Percentiles rank a stretch among this genome's conserved stretches.
Evolutionary conservation across 2,329 filamentous ascomycete genomes (phyloP).

Genomic region (Cordyceps pruinosa): DNA sequence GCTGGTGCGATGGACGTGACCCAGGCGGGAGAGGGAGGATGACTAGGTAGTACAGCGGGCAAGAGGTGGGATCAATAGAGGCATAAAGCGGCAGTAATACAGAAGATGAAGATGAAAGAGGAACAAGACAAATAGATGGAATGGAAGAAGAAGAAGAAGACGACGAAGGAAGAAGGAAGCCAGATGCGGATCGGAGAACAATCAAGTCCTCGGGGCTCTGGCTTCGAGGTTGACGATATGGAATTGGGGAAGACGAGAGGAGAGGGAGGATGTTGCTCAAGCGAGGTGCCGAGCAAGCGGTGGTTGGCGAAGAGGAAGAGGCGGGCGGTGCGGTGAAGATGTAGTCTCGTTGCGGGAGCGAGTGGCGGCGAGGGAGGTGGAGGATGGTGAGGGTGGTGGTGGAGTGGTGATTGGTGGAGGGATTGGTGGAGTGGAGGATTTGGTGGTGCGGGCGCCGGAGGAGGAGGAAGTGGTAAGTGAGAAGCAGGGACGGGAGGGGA

Average conservation of each 20-base stretch:
- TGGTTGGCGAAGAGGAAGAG: constrained; percentile 8
- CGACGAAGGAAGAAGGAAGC: constrained; percentile 4
- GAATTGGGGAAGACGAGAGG: background rate
- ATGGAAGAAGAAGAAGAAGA: background rate
- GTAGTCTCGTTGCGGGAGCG: constrained; percentile 2
- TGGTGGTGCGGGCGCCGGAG: background rate
- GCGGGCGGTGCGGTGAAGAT: constrained; percentile 12
- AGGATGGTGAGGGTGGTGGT: background rate
- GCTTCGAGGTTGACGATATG: background rate
- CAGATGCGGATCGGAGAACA: constrained; percentile 4
- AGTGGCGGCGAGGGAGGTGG: background rate
- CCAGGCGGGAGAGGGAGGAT: background rate
- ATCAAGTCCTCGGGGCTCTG: constrained; percentile 4
- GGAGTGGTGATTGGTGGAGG: background rate
- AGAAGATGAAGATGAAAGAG: background rate
- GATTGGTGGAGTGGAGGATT: background rate
- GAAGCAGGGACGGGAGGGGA: background rate
- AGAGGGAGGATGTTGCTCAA: constrained; percentile 3
- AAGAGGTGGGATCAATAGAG: background rate
- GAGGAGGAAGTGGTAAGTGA: background rate
- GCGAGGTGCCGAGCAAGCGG: constrained; percentile 12
- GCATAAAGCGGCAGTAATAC: constrained; percentile 5
- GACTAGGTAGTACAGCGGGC: constrained; percentile 2
- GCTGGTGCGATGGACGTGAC: constrained; percentile 2
- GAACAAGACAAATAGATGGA: constrained; percentile 8